Evolutionary conservation across 2,329 filamentous ascomycete genomes (phyloP).

Genomic region (Periconia sp.): DNA sequence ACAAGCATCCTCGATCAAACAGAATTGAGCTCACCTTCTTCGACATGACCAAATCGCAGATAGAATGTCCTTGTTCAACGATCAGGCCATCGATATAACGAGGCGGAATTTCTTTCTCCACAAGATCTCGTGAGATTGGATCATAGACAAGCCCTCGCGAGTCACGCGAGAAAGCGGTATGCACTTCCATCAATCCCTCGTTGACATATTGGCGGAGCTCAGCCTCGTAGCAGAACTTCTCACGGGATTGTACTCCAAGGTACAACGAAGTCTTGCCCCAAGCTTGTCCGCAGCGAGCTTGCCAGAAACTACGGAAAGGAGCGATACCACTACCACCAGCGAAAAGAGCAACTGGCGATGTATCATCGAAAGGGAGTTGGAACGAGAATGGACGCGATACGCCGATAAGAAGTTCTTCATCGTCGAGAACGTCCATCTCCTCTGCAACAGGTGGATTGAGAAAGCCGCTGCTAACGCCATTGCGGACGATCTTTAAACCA

Average conservation of each 20-base stretch:
- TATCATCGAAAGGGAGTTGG: conserved; percentile 58
- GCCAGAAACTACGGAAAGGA: conserved; percentile 33
- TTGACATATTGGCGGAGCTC: conserved; percentile 42
- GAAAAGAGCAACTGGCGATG: conserved; percentile 60
- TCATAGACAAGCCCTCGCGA: conserved; percentile 57
- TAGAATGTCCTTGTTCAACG: conserved; percentile 56
- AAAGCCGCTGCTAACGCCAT: conserved; percentile 61
- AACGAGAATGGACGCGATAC: conserved; percentile 60
- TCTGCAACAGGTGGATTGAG: conserved; percentile 58
- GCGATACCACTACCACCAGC: conserved; percentile 50
- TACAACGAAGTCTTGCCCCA: conserved; percentile 29
- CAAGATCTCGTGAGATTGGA: conserved; percentile 47
- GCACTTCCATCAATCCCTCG: conserved; percentile 58
- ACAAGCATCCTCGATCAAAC: neutral
- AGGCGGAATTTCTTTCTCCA: conserved; percentile 57
- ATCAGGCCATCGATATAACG: conserved; percentile 62
- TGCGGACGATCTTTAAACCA: conserved; percentile 33
- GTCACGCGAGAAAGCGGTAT: conserved; percentile 61
- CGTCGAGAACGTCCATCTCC: conserved; percentile 40
- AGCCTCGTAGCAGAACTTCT: conserved; percentile 30
- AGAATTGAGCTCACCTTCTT: conserved; percentile 56
- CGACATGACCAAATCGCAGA: conserved; percentile 63
- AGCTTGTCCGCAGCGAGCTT: conserved; percentile 22
- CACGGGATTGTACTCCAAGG: conserved; percentile 27
- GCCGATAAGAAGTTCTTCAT: conserved; percentile 59